Conservation (phyloP, 2,329 filamentous ascomycete genomes). For the Fusarium miscanthi region DNA sequence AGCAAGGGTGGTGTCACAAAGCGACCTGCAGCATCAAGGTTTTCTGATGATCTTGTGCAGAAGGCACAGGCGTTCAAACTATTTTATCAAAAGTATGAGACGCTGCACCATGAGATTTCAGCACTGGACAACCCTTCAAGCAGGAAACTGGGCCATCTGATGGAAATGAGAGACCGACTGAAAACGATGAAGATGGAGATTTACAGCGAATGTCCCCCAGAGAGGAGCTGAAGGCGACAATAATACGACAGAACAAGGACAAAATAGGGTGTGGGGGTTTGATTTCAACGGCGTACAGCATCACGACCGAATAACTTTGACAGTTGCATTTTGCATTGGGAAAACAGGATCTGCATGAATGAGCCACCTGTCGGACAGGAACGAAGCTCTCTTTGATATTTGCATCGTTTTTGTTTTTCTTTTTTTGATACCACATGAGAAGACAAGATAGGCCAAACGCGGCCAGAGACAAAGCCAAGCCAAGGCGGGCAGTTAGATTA, state of each 20-base stretch:
- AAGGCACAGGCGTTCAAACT: conserved; percentile 67
- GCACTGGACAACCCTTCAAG: conserved; percentile 62
- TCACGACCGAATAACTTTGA: conserved; percentile 44
- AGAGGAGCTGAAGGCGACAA: conserved; percentile 38
- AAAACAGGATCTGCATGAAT: conserved; percentile 43
- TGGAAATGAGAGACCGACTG: conserved; percentile 66
- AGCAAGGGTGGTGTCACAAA: conserved; percentile 44
- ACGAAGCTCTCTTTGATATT: conserved; percentile 42
- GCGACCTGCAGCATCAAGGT: conserved; percentile 45
- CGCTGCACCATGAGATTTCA: conserved; percentile 66
- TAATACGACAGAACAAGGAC: conserved; percentile 29
- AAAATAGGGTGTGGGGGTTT: conserved; percentile 10
- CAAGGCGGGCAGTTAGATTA: conserved; percentile 25
- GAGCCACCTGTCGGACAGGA: conserved; percentile 34
- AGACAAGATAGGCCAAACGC: conserved; percentile 26
- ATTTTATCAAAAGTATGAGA: conserved; percentile 67
- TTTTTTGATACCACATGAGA: conserved; percentile 44
- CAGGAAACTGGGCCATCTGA: conserved; percentile 61
- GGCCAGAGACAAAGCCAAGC: conserved; percentile 12
- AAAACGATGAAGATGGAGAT: conserved; percentile 70
- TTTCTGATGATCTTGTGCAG: conserved; percentile 58
- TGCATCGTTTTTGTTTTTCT: conserved; percentile 25
- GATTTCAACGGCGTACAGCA: conserved; percentile 40
- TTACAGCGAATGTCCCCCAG: conserved; percentile 57
- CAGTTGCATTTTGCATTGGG: conserved; percentile 40